phyloP scores from a whole-genome alignment of 495 filamentous ascomycete genomes.

The Parmelia sp. region DNA sequence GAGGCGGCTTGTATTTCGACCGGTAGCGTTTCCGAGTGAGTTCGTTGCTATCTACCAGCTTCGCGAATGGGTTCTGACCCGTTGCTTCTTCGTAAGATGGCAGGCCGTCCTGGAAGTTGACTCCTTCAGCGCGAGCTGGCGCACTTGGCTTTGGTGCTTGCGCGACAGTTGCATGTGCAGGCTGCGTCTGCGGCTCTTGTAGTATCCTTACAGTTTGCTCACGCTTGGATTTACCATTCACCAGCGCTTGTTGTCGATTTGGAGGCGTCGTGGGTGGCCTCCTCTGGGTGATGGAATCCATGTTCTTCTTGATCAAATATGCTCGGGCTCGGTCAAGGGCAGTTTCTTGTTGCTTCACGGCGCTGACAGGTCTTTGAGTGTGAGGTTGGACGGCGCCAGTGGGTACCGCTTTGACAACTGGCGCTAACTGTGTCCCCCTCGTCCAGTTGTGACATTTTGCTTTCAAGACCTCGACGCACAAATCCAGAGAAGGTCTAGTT shows the following conservation, averaged over 20 bases:
- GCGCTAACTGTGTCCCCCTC: background rate
- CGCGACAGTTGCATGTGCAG: background rate
- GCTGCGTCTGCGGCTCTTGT: background rate
- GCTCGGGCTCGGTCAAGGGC: background rate
- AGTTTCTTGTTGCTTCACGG: background rate
- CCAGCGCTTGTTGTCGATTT: background rate
- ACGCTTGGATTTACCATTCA: background rate
- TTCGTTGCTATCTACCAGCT: background rate
- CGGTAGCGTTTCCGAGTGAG: background rate
- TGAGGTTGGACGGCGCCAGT: background rate
- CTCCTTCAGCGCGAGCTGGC: background rate
- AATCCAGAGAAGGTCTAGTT: background rate
- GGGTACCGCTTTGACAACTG: background rate
- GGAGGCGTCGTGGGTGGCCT: too few species aligned
- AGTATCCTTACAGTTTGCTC: rapidly evolving
- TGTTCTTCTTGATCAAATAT: background rate
- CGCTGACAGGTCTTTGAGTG: background rate
- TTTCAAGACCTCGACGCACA: background rate
- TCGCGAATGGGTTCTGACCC: background rate
- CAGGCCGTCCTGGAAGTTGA: background rate
- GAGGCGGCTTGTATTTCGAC: background rate
- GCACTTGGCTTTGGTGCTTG: background rate
- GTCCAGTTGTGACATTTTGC: background rate
- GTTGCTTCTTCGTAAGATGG: constrained; percentile 1
- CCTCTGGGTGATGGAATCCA: rapidly evolving